Conservation (phyloP, 352 stramenopile species). For the Globisporangium barbulae region DNA sequence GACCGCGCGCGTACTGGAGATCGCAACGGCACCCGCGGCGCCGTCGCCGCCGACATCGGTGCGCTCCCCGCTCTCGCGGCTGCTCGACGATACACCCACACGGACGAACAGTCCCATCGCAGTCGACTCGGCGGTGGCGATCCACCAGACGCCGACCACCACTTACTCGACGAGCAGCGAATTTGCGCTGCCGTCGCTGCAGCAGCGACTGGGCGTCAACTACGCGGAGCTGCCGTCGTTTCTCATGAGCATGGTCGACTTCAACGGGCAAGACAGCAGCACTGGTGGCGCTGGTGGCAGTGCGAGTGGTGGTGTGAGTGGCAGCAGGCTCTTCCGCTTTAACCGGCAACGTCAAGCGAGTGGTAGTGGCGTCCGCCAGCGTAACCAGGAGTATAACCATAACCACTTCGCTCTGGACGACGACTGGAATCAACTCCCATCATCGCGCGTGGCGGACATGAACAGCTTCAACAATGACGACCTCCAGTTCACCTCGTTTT, state of each 20-base stretch:
- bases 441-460: slow-evolving; percentile 4
- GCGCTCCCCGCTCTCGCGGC: not conserved
- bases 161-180: not conserved
- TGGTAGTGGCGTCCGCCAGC: not conserved
- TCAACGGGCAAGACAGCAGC: slow-evolving; percentile 1
- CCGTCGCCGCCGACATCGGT: not conserved
- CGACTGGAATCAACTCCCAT: slow-evolving; percentile 11
- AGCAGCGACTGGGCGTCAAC: not conserved
- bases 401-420: not conserved
- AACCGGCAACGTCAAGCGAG: not conserved
- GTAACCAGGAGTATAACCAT: slow-evolving; percentile 10
- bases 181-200: slow-evolving; percentile 8
- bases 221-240: slow-evolving; percentile 8
- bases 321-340: slow-evolving; percentile 2
- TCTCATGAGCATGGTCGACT: slow-evolving; percentile 11
- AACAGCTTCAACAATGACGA: slow-evolving; percentile 7
- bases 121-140: not conserved
- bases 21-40: not conserved
- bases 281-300: not conserved
- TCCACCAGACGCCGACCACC: not conserved
- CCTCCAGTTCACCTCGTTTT: slow-evolving; percentile 6
- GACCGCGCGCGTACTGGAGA: not conserved
- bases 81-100: not conserved
- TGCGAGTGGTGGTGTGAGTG: not conserved
- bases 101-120: not conserved